Conservation (phyloP, 129 eudicot species). For the Heracleum sosnowskyi region DNA sequence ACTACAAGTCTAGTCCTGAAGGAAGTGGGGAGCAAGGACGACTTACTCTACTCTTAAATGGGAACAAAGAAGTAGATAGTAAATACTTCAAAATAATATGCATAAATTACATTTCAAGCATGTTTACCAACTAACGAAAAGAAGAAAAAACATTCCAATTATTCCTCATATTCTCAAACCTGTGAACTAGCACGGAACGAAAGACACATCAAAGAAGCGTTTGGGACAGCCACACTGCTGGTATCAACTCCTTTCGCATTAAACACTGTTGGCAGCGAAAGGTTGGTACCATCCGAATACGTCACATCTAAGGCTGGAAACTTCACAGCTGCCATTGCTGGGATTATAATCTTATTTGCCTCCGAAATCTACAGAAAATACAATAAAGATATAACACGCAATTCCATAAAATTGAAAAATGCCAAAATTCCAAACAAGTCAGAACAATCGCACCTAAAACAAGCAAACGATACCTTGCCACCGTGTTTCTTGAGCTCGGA, state of each 20-base stretch:
- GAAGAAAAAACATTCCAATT: background rate
- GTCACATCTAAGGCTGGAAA: constrained; percentile 74
- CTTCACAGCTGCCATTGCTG: constrained; percentile 71
- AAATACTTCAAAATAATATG: background rate
- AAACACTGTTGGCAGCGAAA: constrained; percentile 54
- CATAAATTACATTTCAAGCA: background rate
- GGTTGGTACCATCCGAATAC: constrained; percentile 45
- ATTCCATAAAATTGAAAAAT: background rate
- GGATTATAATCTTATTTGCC: constrained; percentile 66
- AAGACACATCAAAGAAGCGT: constrained; percentile 67
- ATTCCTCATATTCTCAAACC: constrained; percentile 30
- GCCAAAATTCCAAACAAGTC: background rate
- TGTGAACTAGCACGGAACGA: constrained; percentile 86
- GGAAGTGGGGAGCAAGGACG: background rate
- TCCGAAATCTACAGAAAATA: constrained; percentile 42
- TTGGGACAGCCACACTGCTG: constrained; percentile 31
- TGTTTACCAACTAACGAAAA: background rate
- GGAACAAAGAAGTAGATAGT: background rate
- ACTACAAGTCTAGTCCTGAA: background rate
- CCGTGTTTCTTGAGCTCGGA: constrained; percentile 75
- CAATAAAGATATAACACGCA: background rate
- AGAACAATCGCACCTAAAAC: background rate
- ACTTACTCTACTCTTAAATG: background rate
- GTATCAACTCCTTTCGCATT: constrained; percentile 27
- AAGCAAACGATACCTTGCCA: constrained; percentile 60